Base-by-base conservation (phyloP, 768 basidiomycete genomes). In the Hericium rajendrae region DNA sequence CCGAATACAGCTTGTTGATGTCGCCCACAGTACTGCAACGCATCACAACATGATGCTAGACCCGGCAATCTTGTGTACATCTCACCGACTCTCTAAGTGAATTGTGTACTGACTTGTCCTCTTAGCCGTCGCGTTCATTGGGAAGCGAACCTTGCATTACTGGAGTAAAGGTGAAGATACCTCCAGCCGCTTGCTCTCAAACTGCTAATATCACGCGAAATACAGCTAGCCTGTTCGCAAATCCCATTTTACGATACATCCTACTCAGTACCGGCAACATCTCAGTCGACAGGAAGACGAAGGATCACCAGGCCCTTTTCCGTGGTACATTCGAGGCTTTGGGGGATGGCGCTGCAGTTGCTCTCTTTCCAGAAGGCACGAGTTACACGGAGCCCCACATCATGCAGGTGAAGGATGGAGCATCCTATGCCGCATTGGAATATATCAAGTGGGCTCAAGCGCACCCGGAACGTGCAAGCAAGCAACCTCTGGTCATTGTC, bases 31-130 rank as follows among this genome's bases (percentile, higher is more conserved):
- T 40, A 81, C 87, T 2, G 87, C 85, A 46, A 91, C 89, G 3
- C 94, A 97, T 68, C 88, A 93, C 66, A 97, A 97, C 69, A 95
- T 94, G 93, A 93, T 91, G 78, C 78, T 95, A 38, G 92, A 94
- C 73, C 90, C 90, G 22, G 82, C 82, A 39, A 73, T 89, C 56
- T 75, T 94, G 18, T 91, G 90, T 93, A 68, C 26, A 39, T 9
- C 37, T 22, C 16, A 9, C 24, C 57, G 54, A 55, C 57, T 55
- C 57, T 55, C 40, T 58, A 58, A 38, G 8, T 8, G 32, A 32
- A 57, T 61, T 16, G 58, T 64, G 54, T 49, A 28, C 59, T 53
- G 51, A 64, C 11, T 66, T 64, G 62, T 62, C 61, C 26, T 48
- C 61, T 5, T 65, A 92, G 90, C 92, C 57, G 83, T 82, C 56